Percentiles rank a stretch among this genome's conserved stretches.
phyloP scores from a whole-genome alignment of 2,329 filamentous ascomycete genomes.

The Cladophialophora yegresii region DNA sequence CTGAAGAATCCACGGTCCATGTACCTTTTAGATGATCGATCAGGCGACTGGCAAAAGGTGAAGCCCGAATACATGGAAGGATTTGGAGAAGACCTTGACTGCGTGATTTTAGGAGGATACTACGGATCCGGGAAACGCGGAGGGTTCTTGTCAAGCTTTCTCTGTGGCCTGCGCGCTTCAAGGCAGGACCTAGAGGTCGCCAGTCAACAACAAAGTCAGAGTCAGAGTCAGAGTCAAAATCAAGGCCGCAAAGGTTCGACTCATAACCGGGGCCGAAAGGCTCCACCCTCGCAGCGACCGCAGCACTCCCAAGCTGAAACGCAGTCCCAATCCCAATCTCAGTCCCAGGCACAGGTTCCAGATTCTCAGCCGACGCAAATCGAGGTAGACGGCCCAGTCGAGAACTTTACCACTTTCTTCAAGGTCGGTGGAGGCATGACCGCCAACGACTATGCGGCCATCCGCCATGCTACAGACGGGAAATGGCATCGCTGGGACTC shows the following conservation, averaged over 20 bases:
- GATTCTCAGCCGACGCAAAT: constrained; percentile 11
- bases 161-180: constrained; percentile 82
- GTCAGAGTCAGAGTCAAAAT: constrained; percentile 9
- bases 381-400: constrained; percentile 69
- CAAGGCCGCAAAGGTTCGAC: neutral
- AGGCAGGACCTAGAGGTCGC: constrained; percentile 45
- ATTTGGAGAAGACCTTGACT: constrained; percentile 90
- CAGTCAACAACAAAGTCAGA: constrained; percentile 39
- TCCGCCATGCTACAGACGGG: constrained; percentile 80
- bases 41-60: constrained; percentile 97
- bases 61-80: constrained; percentile 99
- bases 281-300: constrained; percentile 3
- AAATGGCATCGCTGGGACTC: constrained; percentile 89
- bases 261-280: neutral
- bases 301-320: neutral
- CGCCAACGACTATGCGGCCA: constrained; percentile 78
- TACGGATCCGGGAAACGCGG: constrained; percentile 86
- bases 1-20: constrained; percentile 88
- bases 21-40: constrained; percentile 84
- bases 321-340: constrained; percentile 22
- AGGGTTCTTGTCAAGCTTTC: constrained; percentile 77
- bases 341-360: constrained; percentile 16
- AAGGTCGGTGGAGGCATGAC: constrained; percentile 95
- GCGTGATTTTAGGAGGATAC: constrained; percentile 86
- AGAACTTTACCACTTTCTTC: constrained; percentile 72